These are phyloP conservation scores for Nicotiana otophora DNA, from an alignment of 257 asterid species.

Conservation along the genomic window DNA sequence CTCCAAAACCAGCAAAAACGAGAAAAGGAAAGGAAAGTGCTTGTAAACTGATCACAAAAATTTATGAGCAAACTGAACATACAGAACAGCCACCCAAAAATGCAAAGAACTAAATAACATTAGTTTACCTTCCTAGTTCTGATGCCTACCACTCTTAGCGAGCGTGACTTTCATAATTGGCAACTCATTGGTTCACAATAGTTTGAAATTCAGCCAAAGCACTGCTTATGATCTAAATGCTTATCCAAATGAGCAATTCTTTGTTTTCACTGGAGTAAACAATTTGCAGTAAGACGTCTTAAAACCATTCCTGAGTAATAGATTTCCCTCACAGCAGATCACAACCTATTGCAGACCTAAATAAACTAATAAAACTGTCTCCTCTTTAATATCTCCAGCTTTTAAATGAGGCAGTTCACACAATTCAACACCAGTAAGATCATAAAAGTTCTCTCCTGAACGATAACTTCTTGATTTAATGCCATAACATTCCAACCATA, in stretches of 20 bases:
- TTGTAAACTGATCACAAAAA: background rate
- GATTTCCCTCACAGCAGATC: background rate
- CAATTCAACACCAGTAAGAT: background rate
- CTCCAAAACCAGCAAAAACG: background rate
- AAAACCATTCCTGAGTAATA: background rate
- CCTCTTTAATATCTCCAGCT: background rate
- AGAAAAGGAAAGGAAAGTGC: background rate
- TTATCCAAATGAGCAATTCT: background rate
- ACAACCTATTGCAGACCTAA: slow-evolving; percentile 6
- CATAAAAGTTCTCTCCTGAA: background rate
- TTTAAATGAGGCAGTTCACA: background rate
- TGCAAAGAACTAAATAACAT: background rate
- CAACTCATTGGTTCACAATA: background rate
- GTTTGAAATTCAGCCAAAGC: background rate
- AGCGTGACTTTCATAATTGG: background rate
- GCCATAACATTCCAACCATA: background rate
- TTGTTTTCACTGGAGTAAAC: background rate
- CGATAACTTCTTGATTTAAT: background rate
- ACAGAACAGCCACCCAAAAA: background rate
- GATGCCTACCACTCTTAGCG: background rate
- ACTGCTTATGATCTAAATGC: background rate
- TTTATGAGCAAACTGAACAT: background rate
- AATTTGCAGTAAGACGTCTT: background rate
- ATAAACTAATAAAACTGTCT: background rate
- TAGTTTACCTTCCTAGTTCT: background rate